phyloP scores from a whole-genome alignment of 2,329 filamentous ascomycete species.

The Penicillium digitatum region DNA sequence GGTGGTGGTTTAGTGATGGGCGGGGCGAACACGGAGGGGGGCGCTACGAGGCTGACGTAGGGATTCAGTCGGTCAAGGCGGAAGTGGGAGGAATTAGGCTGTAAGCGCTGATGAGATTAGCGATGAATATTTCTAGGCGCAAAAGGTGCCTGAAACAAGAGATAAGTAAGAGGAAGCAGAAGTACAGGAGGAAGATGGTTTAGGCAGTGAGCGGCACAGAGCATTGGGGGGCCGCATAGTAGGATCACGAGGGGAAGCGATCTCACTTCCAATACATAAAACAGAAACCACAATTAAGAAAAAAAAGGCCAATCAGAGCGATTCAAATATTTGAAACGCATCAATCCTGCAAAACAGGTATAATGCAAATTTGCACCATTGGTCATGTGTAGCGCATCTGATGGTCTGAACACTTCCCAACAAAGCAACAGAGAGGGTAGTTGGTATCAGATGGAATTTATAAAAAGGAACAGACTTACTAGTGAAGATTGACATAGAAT shows the following conservation, averaged over 20 bases:
- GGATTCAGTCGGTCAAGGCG: conserved; percentile 7
- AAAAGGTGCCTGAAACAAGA: background rate
- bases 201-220: conserved; percentile 8
- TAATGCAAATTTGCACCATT: background rate
- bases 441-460: background rate
- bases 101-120: background rate
- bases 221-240: conserved; percentile 1
- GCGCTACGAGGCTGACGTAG: conserved; percentile 17
- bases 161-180: background rate
- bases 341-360: background rate
- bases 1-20: conserved; percentile 6
- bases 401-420: background rate
- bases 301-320: background rate
- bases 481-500: background rate
- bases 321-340: background rate
- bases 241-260: conserved; percentile 4
- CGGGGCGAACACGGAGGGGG: conserved; percentile 11
- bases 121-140: background rate
- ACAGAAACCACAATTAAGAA: background rate
- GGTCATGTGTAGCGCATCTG: background rate
- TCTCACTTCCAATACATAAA: background rate
- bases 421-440: background rate
- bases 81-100: conserved; percentile 8
- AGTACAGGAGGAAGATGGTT: background rate
- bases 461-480: background rate